Evolutionary conservation across 2,329 filamentous ascomycete species (phyloP), one percentile per base, ranked within the genome.

Genomic region (Emmonsia crescens): DNA sequence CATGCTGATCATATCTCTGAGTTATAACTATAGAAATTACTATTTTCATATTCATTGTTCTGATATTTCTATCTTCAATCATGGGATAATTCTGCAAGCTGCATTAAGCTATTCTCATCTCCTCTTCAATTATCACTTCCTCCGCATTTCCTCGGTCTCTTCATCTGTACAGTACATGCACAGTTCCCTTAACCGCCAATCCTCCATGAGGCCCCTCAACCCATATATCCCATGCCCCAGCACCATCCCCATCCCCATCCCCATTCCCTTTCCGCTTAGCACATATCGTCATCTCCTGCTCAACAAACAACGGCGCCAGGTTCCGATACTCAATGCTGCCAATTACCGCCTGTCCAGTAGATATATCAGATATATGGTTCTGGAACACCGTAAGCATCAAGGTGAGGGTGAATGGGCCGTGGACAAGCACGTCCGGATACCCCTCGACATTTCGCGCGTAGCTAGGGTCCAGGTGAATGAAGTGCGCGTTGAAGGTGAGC

Each of bases 401-500:
- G 0, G 87, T 86, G 48, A 95, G 80, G 1, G 85, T 85, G 60
- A 99, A 78, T 0, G 94, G 93, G 0, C 94, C 94, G 69, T 97
- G 94, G 61, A 97, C 89, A 19, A 97, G 81, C 31, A 91, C 78
- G 63, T 86, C 83, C 5, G 81, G 81, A 72, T 95, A 86, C 12
- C 89, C 89, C 73, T 97, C 94, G 14, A 86, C 78, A 14, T 83
- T 77, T 46, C 82, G 81, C 59, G 85, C 86, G 75, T 90, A 95
- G 51, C 80, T 71, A 1, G 81, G 82, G 73, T 96, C 89, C 27
- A 96, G 80, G 75, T 99, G 94, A 67, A 99, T 96, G 19, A 83
- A 80, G 75, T 99, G 94, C 1, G 91, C 90, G 74, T 99, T 99
- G 79, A 91, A 92, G 2, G 89, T 93, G 40, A 99, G 83, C 0